A percentile compares a stretch with the other conserved stretches of the same genome.
Conservation (phyloP, 192 early-diverging fungal species). For the Spizellomyces sp. region DNA sequence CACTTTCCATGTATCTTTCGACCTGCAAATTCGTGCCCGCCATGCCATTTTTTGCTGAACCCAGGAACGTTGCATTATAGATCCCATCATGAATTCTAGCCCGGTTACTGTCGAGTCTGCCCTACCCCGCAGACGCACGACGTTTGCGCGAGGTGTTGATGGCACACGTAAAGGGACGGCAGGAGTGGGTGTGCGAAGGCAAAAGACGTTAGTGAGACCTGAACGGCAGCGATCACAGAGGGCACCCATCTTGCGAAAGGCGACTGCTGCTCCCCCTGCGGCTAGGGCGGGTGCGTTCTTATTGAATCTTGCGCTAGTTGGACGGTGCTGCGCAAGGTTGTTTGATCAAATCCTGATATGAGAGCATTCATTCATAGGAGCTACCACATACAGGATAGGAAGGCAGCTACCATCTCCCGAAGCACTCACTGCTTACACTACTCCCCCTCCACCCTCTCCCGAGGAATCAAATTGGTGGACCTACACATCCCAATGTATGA, state of each 20-base stretch:
- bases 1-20: no score
- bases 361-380: neutral
- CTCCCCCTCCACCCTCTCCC: conserved; percentile 33
- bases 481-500: conserved; percentile 13
- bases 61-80: no score
- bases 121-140: no score
- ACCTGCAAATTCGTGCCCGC: no score
- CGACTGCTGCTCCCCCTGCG: conserved; percentile 22
- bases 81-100: no score
- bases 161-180: no score
- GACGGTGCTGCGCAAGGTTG: neutral
- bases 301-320: neutral
- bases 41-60: no score
- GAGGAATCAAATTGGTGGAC: conserved; percentile 45
- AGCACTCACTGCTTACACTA: conserved; percentile 9
- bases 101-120: no score
- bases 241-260: conserved; percentile 13
- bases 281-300: conserved; percentile 20
- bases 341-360: no score
- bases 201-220: conserved; percentile 14
- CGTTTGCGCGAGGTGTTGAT: no score
- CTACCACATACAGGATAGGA: conserved; percentile 5
- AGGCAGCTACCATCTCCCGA: neutral
- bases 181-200: no score
- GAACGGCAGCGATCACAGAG: conserved; percentile 26